phyloP scores from a whole-genome alignment of 2,329 filamentous ascomycete species.

The Penicillium sp. region DNA sequence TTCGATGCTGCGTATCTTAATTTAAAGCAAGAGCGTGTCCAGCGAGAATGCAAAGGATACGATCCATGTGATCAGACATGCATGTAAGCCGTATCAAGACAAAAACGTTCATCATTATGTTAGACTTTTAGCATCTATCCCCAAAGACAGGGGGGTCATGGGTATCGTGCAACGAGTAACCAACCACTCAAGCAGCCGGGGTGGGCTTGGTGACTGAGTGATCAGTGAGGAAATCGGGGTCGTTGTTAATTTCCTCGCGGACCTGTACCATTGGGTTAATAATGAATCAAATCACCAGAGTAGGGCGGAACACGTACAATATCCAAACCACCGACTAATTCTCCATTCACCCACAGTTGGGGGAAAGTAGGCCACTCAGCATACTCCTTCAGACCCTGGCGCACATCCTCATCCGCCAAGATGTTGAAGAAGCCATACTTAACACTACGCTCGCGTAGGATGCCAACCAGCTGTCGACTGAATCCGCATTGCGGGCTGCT shows the following conservation, averaged over 20 bases:
- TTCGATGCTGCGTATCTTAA: not conserved
- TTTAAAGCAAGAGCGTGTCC: not conserved
- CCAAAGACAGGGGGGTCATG: conserved; percentile 13
- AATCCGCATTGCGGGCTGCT: conserved; percentile 88
- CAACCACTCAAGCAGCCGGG: conserved; percentile 15
- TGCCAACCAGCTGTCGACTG: conserved; percentile 79
- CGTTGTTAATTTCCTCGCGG: conserved; percentile 85
- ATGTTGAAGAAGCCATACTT: conserved; percentile 99
- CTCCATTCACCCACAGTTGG: conserved; percentile 87
- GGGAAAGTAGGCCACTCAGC: conserved; percentile 99
- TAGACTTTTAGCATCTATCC: conserved; percentile 14
- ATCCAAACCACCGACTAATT: conserved; percentile 88
- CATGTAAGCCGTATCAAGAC: conserved; percentile 9
- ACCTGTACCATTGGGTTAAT: conserved; percentile 55
- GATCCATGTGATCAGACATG: not conserved
- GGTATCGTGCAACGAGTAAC: conserved; percentile 18
- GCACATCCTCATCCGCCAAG: conserved; percentile 91
- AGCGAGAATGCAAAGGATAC: not conserved
- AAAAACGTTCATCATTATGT: conserved; percentile 21
- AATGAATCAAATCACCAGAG: conserved; percentile 1
- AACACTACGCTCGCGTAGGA: conserved; percentile 84
- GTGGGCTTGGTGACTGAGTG: conserved; percentile 55
- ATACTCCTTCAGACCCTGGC: conserved; percentile 93
- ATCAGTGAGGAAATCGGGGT: conserved; percentile 76
- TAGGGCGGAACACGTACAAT: conserved; percentile 65